These are phyloP conservation scores for Lentinula lateritia DNA, from an alignment of 768 basidiomycete genomes.

Conservation along the genomic window DNA sequence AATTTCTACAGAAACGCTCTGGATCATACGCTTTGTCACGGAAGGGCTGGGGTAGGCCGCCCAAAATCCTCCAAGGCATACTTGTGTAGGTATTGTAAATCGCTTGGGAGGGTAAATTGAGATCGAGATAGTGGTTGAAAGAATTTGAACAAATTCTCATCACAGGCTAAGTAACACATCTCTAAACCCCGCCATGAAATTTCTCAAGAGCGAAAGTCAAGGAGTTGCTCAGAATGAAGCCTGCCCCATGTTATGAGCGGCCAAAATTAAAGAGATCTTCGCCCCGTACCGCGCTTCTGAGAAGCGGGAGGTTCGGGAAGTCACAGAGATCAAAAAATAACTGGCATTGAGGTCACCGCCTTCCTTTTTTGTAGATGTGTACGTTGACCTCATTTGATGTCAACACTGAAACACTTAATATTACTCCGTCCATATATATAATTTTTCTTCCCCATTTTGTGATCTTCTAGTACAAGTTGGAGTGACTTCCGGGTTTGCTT, in stretches of 20 bases:
- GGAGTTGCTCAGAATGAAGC: neutral
- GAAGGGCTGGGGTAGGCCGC: too few species aligned
- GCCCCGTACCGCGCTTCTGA: neutral
- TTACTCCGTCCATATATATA: constrained; percentile 7
- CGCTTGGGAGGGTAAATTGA: neutral
- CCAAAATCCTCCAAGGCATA: neutral
- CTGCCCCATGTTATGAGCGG: too few species aligned
- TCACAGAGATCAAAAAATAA: neutral
- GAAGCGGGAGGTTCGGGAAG: neutral
- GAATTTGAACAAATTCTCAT: neutral
- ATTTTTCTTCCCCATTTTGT: constrained; percentile 1
- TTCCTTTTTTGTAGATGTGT: constrained; percentile 1
- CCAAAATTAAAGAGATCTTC: neutral
- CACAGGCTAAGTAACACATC: too few species aligned
- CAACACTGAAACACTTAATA: constrained; percentile 2
- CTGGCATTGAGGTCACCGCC: neutral
- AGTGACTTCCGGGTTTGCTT: constrained; percentile 6
- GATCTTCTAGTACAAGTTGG: constrained; percentile 7
- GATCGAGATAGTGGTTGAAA: neutral
- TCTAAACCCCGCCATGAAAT: too few species aligned
- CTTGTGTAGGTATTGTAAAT: neutral
- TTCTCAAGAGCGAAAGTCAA: neutral
- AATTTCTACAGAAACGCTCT: too few species aligned
- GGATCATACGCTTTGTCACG: too few species aligned
- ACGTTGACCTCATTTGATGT: neutral